phyloP scores from a whole-genome alignment of 306 rosid genomes.

The Echinosophora koreensis region DNA sequence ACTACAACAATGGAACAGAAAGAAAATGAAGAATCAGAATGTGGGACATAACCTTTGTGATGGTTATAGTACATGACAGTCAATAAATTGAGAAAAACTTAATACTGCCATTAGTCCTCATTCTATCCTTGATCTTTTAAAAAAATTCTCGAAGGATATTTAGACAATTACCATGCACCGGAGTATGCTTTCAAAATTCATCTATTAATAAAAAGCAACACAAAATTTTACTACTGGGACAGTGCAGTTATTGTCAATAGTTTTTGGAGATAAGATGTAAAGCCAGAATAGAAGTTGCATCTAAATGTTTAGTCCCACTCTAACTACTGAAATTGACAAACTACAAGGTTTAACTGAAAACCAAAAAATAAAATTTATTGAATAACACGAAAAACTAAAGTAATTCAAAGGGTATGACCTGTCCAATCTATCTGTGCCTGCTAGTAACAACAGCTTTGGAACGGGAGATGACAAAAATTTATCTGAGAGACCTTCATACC shows the following conservation, averaged over 20 bases:
- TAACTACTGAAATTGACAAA: constrained; percentile 27
- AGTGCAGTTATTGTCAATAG: neutral
- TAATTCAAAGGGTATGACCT: constrained; percentile 58
- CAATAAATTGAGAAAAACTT: neutral
- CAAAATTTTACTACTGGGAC: constrained; percentile 1
- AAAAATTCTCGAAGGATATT: constrained; percentile 6
- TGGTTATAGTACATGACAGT: constrained; percentile 11
- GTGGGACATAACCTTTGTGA: constrained; percentile 5
- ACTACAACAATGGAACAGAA: constrained; percentile 25
- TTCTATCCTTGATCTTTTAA: neutral
- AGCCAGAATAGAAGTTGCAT: constrained; percentile 7
- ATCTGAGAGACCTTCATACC: constrained; percentile 99
- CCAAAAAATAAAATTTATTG: constrained; percentile 19
- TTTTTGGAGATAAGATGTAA: constrained; percentile 10
- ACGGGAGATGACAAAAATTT: constrained; percentile 78
- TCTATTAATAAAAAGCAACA: constrained; percentile 21
- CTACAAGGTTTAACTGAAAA: constrained; percentile 2
- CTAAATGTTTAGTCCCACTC: constrained; percentile 8
- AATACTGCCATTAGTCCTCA: neutral
- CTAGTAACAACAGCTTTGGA: constrained; percentile 91
- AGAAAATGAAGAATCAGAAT: constrained; percentile 1
- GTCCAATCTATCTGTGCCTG: constrained; percentile 98
- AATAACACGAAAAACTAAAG: constrained; percentile 27
- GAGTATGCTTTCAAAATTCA: constrained; percentile 8
- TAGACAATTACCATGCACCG: constrained; percentile 15